Base-by-base conservation (phyloP, 345 rosid genomes). In the Litchi chinensis region DNA sequence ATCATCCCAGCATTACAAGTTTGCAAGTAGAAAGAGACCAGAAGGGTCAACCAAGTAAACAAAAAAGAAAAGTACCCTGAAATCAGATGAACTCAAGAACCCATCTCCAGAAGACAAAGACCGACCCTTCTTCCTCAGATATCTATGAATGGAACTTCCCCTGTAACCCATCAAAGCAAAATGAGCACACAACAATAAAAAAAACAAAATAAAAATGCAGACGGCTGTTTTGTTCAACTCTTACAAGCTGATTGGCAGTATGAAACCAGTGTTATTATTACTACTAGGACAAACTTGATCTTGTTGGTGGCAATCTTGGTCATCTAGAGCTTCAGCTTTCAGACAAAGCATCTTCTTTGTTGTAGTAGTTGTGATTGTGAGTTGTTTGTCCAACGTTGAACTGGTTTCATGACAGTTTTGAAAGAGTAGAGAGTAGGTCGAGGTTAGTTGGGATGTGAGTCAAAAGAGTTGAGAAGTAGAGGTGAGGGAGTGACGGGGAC, bases 101-200 rank as follows among this genome's bases (percentile, higher is more conserved):
- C 86, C 89, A 82, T 91, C 95, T 39, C 82, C 87, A 9, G 89
- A 85, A 41, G 91, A 89, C 80, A 89, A 86, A 50, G 91, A 87
- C 72, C 86, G 77, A 32, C 87, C 86, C 79, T 79, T 78, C 56
- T 86, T 89, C 81, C 87, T 81, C 59, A 89, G 26, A 84, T 83
- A 89, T 83, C 82, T 91, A 44, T 86, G 88, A 81, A 87, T 88
- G 73, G 92, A 86, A 73, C 89, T 88, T 79, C 87, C 90, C 86
- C 92, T 89, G 77, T 6, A 56, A 83, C 63, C 67, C 32, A 83
- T 18, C 40, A 57, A 19, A 65, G 65, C 39, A 24, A 15, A 77
- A 75, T 44, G 18, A 57, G 63, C 2, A 64, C 50, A 11, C 73
- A 67, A 18, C 26, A 46, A 50, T 5, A 46, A 46, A 28, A 68